Base-by-base conservation (phyloP, 495 filamentous ascomycete species). In the Lophiotrema nucula region DNA sequence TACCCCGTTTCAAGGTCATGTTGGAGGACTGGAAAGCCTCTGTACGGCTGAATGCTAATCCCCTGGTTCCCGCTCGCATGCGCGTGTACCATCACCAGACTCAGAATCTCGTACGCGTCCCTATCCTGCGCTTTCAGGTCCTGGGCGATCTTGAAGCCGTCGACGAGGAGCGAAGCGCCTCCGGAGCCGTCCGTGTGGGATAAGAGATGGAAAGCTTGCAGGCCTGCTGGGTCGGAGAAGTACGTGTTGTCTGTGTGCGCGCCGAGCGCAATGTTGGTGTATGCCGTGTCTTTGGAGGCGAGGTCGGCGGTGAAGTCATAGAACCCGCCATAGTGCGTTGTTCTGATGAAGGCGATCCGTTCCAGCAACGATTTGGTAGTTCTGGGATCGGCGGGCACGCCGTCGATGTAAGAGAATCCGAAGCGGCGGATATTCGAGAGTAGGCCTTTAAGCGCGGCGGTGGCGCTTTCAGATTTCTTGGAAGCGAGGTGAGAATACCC, bases 191-290 rank as follows among this genome's bases (percentile, higher is more conserved):
- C 76, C 21, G 74, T 79, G 68, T 97, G 92, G 1, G 86, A 89
- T 11, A 97, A 80, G 3, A 96, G 74, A 61, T 97, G 92, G 69
- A 97, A 93, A 4, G 91, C 78, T 65, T 97, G 92, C 15, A 97
- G 80, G 23, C 92, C 89, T 11, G 88, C 84, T 0, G 92, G 92
- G 41, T 96, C 90, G 12, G 83, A 86, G 71, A 96, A 97, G 70
- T 97, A 97, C 31, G 91, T 95, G 21, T 81, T 96, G 72, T 97
- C 92, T 3, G 92, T 97, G 68, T 97, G 92, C 6, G 84, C 83
- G 22, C 78, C 78, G 0, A 97, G 77, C 5, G 81, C 80, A 47
- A 92, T 75, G 54, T 80, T 86, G 13, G 92, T 96, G 71, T 96
- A 97, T n/a, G 92, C 92, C 4, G 87, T 95, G 67, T 97, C 92